phyloP scores from a whole-genome alignment of 352 stramenopile species.

The Globisporangium canariense region DNA sequence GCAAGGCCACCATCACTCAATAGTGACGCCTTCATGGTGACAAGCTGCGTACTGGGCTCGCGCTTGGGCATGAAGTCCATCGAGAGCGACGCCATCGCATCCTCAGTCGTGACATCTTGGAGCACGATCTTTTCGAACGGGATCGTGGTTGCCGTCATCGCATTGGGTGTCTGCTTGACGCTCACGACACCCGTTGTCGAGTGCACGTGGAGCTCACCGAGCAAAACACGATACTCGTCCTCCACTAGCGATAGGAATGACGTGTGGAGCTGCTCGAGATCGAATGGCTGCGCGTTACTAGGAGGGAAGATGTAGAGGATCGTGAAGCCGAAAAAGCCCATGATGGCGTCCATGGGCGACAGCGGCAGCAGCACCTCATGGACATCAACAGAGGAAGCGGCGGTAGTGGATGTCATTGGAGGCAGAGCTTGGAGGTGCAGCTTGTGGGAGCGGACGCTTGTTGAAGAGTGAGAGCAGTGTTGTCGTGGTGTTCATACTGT shows the following conservation, averaged over 20 bases:
- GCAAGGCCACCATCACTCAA: slow-evolving; percentile 45
- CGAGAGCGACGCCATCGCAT: slow-evolving; percentile 29
- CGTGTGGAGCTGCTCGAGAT: slow-evolving; percentile 37
- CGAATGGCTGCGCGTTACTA: slow-evolving; percentile 15
- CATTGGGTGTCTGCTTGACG: slow-evolving; percentile 26
- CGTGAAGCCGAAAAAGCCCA: slow-evolving; percentile 39
- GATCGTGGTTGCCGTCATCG: slow-evolving; percentile 17
- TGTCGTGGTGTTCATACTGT: neutral
- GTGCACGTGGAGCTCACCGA: slow-evolving; percentile 36
- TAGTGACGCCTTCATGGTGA: slow-evolving; percentile 36
- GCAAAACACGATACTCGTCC: slow-evolving; percentile 43
- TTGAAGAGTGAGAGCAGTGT: neutral
- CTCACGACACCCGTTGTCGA: slow-evolving; percentile 23
- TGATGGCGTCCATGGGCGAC: slow-evolving; percentile 50
- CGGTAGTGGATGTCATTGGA: neutral
- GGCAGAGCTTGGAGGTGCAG: neutral
- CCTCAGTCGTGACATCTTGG: slow-evolving; percentile 25
- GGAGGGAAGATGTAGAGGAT: slow-evolving; percentile 58
- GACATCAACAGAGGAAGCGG: neutral
- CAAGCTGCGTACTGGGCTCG: slow-evolving; percentile 18
- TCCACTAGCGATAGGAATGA: slow-evolving; percentile 33
- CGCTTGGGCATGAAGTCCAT: slow-evolving; percentile 32
- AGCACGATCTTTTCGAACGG: slow-evolving; percentile 30
- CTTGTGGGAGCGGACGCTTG: neutral
- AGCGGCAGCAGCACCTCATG: slow-evolving; percentile 17